Percentiles rank a stretch among this genome's conserved stretches.
These are phyloP conservation scores for Vicia faba DNA, from an alignment of 306 rosid genomes.

Conservation along the genomic window DNA sequence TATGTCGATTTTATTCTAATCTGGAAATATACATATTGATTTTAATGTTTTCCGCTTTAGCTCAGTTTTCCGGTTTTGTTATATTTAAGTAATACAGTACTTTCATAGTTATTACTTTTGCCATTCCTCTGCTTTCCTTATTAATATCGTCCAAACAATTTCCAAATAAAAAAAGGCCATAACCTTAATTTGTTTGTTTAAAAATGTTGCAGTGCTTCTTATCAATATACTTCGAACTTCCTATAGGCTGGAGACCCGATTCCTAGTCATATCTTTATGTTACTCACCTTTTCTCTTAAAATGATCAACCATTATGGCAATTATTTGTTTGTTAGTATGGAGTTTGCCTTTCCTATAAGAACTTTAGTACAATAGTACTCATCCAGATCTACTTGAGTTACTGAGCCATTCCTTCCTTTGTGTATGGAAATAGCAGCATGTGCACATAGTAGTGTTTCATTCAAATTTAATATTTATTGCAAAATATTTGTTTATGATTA, in stretches of 20 bases:
- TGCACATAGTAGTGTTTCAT: conserved; percentile 4
- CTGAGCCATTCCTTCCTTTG: conserved; percentile 26
- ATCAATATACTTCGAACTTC: conserved; percentile 4
- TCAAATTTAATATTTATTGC: conserved; percentile 23
- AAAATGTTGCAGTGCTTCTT: conserved; percentile 18
- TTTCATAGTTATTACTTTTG: conserved; percentile 23
- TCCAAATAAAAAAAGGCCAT: conserved; percentile 6
- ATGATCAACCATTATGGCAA: conserved; percentile 24
- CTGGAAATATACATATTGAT: conserved; percentile 17
- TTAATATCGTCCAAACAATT: conserved; percentile 18
- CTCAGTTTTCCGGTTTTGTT: neutral
- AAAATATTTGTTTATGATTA: conserved; percentile 21
- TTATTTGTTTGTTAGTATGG: conserved; percentile 23
- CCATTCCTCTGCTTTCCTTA: conserved; percentile 15
- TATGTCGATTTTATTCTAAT: conserved; percentile 1
- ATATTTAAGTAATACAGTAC: neutral
- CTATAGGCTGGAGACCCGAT: neutral
- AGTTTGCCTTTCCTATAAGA: conserved; percentile 1
- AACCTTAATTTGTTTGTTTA: conserved; percentile 13
- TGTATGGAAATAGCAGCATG: conserved; percentile 22
- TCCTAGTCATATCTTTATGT: conserved; percentile 9
- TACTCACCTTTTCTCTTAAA: conserved; percentile 12
- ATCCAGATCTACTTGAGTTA: conserved; percentile 14
- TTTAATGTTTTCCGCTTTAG: conserved; percentile 23
- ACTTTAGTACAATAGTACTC: conserved; percentile 23